Evolutionary conservation across 352 stramenopile species (phyloP).

Genomic region (Thalassiosira mediterranea): DNA sequence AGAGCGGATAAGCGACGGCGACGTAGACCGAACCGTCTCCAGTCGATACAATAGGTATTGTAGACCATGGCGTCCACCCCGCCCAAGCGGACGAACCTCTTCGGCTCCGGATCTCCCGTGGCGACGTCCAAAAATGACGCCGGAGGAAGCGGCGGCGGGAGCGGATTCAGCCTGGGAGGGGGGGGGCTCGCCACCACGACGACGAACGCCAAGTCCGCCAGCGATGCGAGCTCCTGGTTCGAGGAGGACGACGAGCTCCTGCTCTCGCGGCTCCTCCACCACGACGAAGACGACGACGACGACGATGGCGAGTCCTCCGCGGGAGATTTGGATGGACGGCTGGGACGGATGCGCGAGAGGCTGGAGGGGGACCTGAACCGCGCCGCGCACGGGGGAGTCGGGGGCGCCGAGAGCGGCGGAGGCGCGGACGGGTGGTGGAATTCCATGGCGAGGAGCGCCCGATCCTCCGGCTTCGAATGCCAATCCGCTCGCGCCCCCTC

Average conservation of each 20-base stretch:
- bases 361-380: conserved; percentile 21
- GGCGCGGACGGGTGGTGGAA: conserved; percentile 24
- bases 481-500: background rate
- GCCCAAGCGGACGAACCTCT: conserved; percentile 1
- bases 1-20: background rate
- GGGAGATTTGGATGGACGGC: background rate
- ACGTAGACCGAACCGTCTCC: background rate
- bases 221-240: conserved; percentile 17
- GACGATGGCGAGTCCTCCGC: background rate
- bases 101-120: background rate
- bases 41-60: conserved; percentile 7
- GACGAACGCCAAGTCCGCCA: background rate
- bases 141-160: background rate
- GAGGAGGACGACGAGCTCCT: conserved; percentile 38
- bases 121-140: background rate
- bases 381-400: background rate
- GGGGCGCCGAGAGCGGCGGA: background rate
- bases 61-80: background rate
- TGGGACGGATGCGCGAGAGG: conserved; percentile 4
- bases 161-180: background rate
- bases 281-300: background rate
- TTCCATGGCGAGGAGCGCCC: background rate
- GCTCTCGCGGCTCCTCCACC: conserved; percentile 18
- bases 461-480: conserved; percentile 12
- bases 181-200: background rate